Base-by-base conservation (phyloP, 805 yeast species). In the Candida berthetii region DNA sequence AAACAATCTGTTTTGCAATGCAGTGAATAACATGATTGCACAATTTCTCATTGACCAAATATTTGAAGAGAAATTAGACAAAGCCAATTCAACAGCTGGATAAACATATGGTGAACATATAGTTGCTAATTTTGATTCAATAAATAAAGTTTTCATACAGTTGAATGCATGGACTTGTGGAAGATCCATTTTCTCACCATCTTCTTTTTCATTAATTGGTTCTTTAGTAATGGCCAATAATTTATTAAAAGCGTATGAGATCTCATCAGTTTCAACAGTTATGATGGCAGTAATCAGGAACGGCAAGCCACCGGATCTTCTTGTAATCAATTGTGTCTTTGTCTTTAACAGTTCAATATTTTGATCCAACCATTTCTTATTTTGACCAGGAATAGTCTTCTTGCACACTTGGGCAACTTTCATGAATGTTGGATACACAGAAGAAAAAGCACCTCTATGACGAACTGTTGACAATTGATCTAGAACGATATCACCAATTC, bases 101-200 rank as follows among this genome's bases (percentile, higher is more conserved):
- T 80, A 80, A 8, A 82, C 68, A 54, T 67, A 80, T 4, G 62
- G 60, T 0, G 74, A 58, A 10, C 85, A 72, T 1, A 65, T 60
- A 2, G 65, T 71, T 0, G 87, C 65, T n/a, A 93, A 62, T 18
- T 73, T 65, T 0, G 90, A 71, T 43, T 90, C 97, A 18, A 73
- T 74, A 48, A 89, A 81, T 2, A 91, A 68, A 2, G 82, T 82
- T 47, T 76, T 79, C 42, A 93, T 75, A 56, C 95, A 83, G 55
- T 91, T 91, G 55, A 87, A 80, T 0, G 97, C 97, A 63, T 91
- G 95, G 0, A 91, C 96, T 55, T 90, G 97, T 0, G 98, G 93
- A 14, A 89, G 68, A 54, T 86, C 95, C 46, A 78, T 70, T 42
- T 74, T 81, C 25, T 69, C 71, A 38, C 65, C 65, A 34, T 71